phyloP scores from a whole-genome alignment of 2,329 filamentous ascomycete genomes.

The Thielaviopsis euricoi region DNA sequence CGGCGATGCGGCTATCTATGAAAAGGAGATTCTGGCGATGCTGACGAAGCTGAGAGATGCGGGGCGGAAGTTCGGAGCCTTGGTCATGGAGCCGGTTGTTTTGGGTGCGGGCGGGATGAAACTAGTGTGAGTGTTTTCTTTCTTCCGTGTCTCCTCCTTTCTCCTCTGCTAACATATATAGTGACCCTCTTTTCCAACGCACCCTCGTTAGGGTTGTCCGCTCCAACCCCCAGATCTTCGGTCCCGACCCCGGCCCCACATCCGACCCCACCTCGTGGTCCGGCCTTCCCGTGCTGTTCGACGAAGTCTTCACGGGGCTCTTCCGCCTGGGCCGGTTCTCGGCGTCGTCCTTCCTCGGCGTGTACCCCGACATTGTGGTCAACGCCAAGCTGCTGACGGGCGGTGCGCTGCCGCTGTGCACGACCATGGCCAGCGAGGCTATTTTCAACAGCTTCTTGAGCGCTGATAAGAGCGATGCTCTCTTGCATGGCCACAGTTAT shows the following conservation, averaged over 20 bases:
- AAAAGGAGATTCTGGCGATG: slow-evolving; percentile 37
- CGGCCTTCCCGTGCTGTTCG: slow-evolving; percentile 64
- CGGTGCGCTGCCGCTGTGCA: slow-evolving; percentile 59
- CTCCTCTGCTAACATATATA: slow-evolving; percentile 18
- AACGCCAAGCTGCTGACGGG: slow-evolving; percentile 76
- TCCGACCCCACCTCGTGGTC: slow-evolving; percentile 34
- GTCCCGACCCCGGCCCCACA: slow-evolving; percentile 13
- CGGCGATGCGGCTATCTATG: slow-evolving; percentile 35
- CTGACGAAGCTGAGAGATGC: slow-evolving; percentile 35
- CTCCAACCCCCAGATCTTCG: slow-evolving; percentile 37
- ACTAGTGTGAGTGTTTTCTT: slow-evolving; percentile 41
- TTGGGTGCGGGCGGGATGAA: slow-evolving; percentile 75
- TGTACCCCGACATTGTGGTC: slow-evolving; percentile 58
- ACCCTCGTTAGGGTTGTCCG: slow-evolving; percentile 53
- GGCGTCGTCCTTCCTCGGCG: slow-evolving; percentile 50
- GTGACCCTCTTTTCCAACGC: slow-evolving; percentile 67
- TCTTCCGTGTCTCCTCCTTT: neutral
- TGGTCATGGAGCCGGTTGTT: slow-evolving; percentile 67
- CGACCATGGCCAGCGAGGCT: slow-evolving; percentile 55
- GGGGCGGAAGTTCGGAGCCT: slow-evolving; percentile 54
- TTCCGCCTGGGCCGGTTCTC: slow-evolving; percentile 64
- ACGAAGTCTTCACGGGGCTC: slow-evolving; percentile 77
- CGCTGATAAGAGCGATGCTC: slow-evolving; percentile 57
- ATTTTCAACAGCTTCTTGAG: slow-evolving; percentile 59
- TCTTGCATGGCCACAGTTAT: slow-evolving; percentile 76